Evolutionary conservation across 495 filamentous ascomycete species (phyloP).

Genomic region (Penicillium canescens): DNA sequence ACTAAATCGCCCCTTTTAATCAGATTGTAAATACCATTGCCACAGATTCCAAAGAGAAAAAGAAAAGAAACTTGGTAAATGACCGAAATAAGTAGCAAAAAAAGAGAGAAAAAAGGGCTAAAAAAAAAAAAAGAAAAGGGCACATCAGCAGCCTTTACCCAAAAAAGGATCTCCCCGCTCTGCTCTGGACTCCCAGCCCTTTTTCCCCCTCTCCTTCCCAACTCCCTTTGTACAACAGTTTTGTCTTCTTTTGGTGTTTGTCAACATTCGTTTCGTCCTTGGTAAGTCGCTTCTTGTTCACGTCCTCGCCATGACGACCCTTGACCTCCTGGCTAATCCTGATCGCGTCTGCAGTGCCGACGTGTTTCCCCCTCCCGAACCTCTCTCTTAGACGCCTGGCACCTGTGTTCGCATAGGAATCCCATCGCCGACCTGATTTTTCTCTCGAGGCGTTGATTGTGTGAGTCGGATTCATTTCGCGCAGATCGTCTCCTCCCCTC

Average conservation of each 20-base stretch:
- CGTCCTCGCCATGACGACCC: too few species aligned
- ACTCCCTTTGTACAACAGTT: conserved; percentile 44
- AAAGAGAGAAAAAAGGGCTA: neutral
- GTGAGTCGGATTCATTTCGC: conserved; percentile 35
- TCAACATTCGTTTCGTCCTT: conserved; percentile 28
- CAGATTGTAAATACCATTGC: neutral
- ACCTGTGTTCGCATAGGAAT: conserved; percentile 1
- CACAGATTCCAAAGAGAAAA: neutral
- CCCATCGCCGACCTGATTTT: conserved; percentile 20
- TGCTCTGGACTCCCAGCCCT: conserved; percentile 26
- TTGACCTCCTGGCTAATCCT: too few species aligned
- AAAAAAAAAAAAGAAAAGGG: conserved; percentile 10
- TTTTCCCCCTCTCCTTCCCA: conserved; percentile 24
- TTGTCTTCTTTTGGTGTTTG: conserved; percentile 25
- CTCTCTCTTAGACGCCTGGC: conserved; percentile 17
- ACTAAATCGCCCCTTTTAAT: neutral
- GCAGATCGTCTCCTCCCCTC: conserved; percentile 41
- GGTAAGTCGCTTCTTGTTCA: conserved; percentile 13
- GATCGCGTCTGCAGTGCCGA: conserved; percentile 15
- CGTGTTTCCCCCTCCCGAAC: conserved; percentile 9
- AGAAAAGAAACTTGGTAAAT: neutral
- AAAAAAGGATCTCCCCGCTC: conserved; percentile 33
- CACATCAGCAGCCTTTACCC: conserved; percentile 16
- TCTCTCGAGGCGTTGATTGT: conserved; percentile 48
- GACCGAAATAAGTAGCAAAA: neutral